Percentiles rank a stretch among this genome's conserved stretches.
Conservation (phyloP, 345 rosid species). For the Acer yangbiense region DNA sequence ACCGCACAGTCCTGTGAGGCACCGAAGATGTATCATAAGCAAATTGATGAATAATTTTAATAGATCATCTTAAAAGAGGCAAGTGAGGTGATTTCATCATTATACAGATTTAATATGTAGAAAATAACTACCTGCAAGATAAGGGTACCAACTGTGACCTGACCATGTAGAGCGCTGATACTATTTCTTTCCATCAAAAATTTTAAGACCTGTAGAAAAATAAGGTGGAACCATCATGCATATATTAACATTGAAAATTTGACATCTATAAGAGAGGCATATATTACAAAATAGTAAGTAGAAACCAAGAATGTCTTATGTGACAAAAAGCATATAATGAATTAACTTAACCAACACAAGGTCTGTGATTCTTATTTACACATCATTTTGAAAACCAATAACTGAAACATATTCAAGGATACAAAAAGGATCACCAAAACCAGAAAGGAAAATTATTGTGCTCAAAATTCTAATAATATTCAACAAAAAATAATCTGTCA, state of each 20-base stretch:
- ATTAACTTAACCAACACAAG: background rate
- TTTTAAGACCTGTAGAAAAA: conserved; percentile 66
- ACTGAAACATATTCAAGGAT: background rate
- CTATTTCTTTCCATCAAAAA: conserved; percentile 89
- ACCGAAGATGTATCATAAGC: conserved; percentile 7
- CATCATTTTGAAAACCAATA: background rate
- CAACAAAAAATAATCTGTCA: background rate
- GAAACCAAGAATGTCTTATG: background rate
- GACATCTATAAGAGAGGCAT: background rate
- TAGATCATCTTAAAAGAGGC: background rate
- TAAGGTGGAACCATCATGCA: conserved; percentile 7
- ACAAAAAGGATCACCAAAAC: background rate
- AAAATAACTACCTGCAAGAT: conserved; percentile 69
- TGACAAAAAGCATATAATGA: conserved; percentile 5
- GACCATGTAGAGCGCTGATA: conserved; percentile 78
- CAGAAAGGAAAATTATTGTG: background rate
- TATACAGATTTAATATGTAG: background rate
- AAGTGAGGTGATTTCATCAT: background rate
- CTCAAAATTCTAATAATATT: background rate
- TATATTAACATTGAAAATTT: background rate
- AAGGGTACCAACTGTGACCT: conserved; percentile 88
- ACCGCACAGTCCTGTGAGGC: conserved; percentile 79
- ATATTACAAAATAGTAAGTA: conserved; percentile 17
- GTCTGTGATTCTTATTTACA: background rate
- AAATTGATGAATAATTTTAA: conserved; percentile 10